phyloP scores from a whole-genome alignment of 495 filamentous ascomycete genomes.

The Penicillium chermesinum region DNA sequence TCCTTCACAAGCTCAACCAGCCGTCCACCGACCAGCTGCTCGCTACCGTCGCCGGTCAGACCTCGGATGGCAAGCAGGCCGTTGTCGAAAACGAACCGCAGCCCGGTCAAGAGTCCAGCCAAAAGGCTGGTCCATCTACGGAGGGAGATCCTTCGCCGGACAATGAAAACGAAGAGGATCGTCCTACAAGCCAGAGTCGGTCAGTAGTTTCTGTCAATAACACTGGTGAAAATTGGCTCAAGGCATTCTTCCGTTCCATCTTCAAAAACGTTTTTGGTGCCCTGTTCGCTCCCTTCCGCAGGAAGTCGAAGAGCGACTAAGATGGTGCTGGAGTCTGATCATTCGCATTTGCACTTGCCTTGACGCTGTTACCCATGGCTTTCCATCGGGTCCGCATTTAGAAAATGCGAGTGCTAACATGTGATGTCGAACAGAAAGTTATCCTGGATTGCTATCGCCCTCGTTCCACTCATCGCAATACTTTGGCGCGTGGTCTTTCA shows the following conservation, averaged over 20 bases:
- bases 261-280: conserved; percentile 40
- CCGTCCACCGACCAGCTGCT: conserved; percentile 31
- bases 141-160: neutral
- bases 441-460: conserved; percentile 31
- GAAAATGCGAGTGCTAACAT: conserved; percentile 4
- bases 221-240: conserved; percentile 42
- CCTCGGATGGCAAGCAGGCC: conserved; percentile 4
- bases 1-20: conserved; percentile 29
- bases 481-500: conserved; percentile 29
- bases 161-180: conserved; percentile 32
- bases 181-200: conserved; percentile 39
- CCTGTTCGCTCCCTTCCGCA: conserved; percentile 40
- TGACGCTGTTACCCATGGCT: conserved; percentile 11
- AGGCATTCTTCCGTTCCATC: conserved; percentile 38
- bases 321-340: conserved; percentile 8
- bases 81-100: conserved; percentile 12
- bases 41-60: conserved; percentile 10
- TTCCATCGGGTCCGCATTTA: neutral
- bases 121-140: conserved; percentile 9
- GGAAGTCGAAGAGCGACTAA: conserved; percentile 32
- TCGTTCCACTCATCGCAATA: conserved; percentile 26
- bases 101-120: conserved; percentile 13
- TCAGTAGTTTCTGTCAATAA: conserved; percentile 44
- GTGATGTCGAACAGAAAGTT: conserved; percentile 28
- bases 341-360: conserved; percentile 10